Evolutionary conservation across 2,329 filamentous ascomycete genomes (phyloP).

Genomic region (Aureobasidium pullulans): DNA sequence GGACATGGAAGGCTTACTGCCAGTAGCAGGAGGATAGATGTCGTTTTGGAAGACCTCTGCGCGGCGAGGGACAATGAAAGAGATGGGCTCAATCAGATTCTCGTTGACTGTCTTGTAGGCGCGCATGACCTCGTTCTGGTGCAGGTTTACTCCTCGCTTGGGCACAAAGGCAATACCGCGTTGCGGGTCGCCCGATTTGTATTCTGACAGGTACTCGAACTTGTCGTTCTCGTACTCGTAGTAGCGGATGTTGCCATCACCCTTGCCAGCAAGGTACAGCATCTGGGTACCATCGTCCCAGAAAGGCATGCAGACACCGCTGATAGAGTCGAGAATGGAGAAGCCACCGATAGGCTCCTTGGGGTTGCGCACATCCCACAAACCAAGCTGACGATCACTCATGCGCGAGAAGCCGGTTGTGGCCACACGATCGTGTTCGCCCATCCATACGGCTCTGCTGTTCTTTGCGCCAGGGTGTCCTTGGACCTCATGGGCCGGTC

Average conservation of each 20-base stretch:
- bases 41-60: slow-evolving; percentile 95
- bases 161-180: slow-evolving; percentile 90
- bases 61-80: slow-evolving; percentile 90
- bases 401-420: slow-evolving; percentile 97
- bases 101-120: slow-evolving; percentile 98
- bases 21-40: slow-evolving; percentile 83
- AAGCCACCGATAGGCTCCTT: slow-evolving; percentile 82
- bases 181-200: slow-evolving; percentile 94
- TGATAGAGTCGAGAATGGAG: slow-evolving; percentile 85
- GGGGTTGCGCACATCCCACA: slow-evolving; percentile 85
- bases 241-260: slow-evolving; percentile 98
- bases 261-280: slow-evolving; percentile 93
- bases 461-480: slow-evolving; percentile 95
- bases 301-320: slow-evolving; percentile 98
- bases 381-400: slow-evolving; percentile 91
- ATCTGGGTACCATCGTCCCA: slow-evolving; percentile 97
- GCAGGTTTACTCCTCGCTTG: slow-evolving; percentile 87
- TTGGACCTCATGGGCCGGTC: slow-evolving; percentile 70
- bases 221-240: slow-evolving; percentile 98
- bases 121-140: slow-evolving; percentile 93
- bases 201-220: slow-evolving; percentile 93
- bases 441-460: slow-evolving; percentile 93
- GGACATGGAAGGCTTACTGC: slow-evolving; percentile 71
- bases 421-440: slow-evolving; percentile 89
- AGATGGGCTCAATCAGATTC: slow-evolving; percentile 87